A percentile compares a stretch with the other conserved stretches of the same genome.
phyloP scores from a whole-genome alignment of 331 rosid genomes.

The Prunus yedoensis region DNA sequence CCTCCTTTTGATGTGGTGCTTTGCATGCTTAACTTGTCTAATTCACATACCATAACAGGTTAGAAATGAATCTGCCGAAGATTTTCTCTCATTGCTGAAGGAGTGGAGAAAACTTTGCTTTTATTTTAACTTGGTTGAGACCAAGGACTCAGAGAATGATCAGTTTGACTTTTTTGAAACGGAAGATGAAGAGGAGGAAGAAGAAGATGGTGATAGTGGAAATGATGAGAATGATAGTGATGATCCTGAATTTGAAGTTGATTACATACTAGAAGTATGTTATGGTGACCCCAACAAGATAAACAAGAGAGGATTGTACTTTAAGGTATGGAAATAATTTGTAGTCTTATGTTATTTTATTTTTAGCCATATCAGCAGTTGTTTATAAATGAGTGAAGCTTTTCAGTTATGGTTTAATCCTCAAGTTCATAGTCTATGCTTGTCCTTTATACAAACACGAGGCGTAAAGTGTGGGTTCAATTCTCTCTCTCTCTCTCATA shows the following conservation, averaged over 20 bases:
- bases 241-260: conserved; percentile 57
- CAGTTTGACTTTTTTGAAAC: conserved; percentile 28
- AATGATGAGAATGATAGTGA: conserved; percentile 1
- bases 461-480: no score
- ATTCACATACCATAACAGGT: conserved; percentile 44
- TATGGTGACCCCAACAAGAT: conserved; percentile 50
- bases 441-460: no score
- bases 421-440: neutral
- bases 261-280: conserved; percentile 37
- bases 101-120: conserved; percentile 63
- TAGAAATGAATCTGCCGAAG: conserved; percentile 69
- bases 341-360: neutral
- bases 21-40: neutral
- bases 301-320: conserved; percentile 39
- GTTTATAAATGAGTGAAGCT: neutral
- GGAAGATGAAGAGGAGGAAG: conserved; percentile 30
- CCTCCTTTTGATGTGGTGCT: neutral
- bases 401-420: neutral
- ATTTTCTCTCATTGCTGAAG: conserved; percentile 48
- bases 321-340: conserved; percentile 43
- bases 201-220: neutral
- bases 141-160: conserved; percentile 29
- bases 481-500: no score
- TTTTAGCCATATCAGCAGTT: neutral
- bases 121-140: conserved; percentile 39